phyloP scores from a whole-genome alignment of 2,329 filamentous ascomycete genomes.

The Dactylellina sp. region DNA sequence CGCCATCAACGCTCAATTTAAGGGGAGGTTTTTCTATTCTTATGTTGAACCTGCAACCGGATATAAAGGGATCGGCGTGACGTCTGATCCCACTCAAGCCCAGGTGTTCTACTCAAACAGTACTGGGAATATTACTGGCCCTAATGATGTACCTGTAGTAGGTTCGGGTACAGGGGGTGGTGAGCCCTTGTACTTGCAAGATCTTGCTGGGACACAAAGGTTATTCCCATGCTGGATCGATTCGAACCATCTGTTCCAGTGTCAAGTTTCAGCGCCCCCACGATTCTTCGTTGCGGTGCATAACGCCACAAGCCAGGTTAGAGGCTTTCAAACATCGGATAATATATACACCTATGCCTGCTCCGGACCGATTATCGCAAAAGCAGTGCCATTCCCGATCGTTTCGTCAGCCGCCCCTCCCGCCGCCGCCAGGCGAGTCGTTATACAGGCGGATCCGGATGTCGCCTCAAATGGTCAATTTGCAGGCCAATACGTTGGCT shows the following conservation, averaged over 20 bases:
- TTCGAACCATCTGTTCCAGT: neutral
- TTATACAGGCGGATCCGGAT: neutral
- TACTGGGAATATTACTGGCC: neutral
- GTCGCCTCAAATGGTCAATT: neutral
- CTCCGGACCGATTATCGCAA: neutral
- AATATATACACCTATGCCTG: neutral
- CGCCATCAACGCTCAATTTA: constrained; percentile 1
- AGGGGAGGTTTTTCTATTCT: neutral
- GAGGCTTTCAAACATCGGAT: too few relatives aligned
- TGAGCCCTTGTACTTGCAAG: neutral
- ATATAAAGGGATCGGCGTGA: neutral
- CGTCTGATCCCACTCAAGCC: neutral
- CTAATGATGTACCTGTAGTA: neutral
- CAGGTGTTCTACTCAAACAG: neutral
- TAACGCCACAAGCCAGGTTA: neutral
- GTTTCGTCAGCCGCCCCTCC: neutral
- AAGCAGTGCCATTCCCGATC: neutral
- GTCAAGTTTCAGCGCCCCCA: neutral
- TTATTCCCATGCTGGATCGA: neutral
- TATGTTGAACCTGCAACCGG: neutral
- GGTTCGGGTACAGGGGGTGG: neutral
- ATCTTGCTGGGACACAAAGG: neutral
- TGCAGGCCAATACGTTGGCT: neutral
- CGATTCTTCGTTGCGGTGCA: neutral
- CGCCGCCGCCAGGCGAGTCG: neutral